Conservation (phyloP, 495 filamentous ascomycete genomes). For the Diplogelasinospora grovesii region DNA sequence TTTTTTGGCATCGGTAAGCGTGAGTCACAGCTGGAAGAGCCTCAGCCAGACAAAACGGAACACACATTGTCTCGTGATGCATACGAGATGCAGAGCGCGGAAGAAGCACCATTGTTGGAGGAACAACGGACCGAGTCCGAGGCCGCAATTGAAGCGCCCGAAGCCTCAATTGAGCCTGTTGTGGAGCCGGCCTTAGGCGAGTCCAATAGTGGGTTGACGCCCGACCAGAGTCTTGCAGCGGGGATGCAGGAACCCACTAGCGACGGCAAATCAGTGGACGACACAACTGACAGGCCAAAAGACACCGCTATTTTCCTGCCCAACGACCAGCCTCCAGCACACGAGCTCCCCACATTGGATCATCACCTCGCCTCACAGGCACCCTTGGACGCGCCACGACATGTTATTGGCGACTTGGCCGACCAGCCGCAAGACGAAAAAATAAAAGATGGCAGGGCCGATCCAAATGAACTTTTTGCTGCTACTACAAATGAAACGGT, state of each 20-base stretch:
- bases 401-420: conserved; percentile 4
- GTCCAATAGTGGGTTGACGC: conserved; percentile 13
- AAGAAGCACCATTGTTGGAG: neutral
- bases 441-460: conserved; percentile 8
- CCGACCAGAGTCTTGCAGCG: conserved; percentile 18
- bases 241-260: conserved; percentile 16
- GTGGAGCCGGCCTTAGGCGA: conserved; percentile 11
- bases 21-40: neutral
- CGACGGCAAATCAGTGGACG: conserved; percentile 23
- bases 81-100: conserved; percentile 3
- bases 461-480: conserved; percentile 6
- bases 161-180: conserved; percentile 5
- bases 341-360: conserved; percentile 11
- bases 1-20: conserved; percentile 14
- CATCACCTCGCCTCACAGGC: conserved; percentile 5
- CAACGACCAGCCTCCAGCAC: conserved; percentile 14
- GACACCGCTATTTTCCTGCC: conserved; percentile 27
- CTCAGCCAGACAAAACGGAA: neutral
- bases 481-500: neutral
- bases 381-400: conserved; percentile 4
- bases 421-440: conserved; percentile 8
- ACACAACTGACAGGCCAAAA: conserved; percentile 18
- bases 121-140: conserved; percentile 6
- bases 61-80: conserved; percentile 6
- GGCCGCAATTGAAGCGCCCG: conserved; percentile 6